Evolutionary conservation across 1,284 basidiomycete genomes (phyloP).

Genomic region (Ceratobasidium papillatum): DNA sequence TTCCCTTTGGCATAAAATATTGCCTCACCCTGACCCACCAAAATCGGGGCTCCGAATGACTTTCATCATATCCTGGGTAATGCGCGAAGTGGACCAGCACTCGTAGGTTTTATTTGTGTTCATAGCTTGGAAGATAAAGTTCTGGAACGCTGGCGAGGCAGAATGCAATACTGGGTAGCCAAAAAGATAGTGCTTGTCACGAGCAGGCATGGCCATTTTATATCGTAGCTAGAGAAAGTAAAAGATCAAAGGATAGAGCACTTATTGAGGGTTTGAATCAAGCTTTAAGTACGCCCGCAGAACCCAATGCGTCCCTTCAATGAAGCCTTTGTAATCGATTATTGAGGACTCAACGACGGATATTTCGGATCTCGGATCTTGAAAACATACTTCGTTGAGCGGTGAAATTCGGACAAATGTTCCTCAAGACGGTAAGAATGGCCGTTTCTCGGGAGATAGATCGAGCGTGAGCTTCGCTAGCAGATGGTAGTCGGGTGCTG

Average conservation of each 20-base stretch:
- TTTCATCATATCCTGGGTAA: constrained; percentile 51
- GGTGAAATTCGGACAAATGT: constrained; percentile 24
- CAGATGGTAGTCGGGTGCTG: neutral
- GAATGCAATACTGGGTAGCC: constrained; percentile 55
- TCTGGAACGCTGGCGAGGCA: constrained; percentile 52
- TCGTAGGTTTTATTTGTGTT: constrained; percentile 48
- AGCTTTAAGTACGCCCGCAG: neutral
- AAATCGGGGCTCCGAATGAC: constrained; percentile 49
- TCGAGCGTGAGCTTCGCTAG: neutral
- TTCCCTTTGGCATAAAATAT: too few species aligned
- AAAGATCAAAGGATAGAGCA: neutral
- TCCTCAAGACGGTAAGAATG: neutral
- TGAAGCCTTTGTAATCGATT: neutral
- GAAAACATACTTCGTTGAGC: neutral
- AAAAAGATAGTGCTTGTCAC: constrained; percentile 39
- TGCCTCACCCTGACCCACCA: constrained; percentile 48
- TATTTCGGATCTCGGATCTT: constrained; percentile 40
- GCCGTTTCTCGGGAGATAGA: neutral
- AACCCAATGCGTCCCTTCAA: neutral
- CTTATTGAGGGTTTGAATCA: neutral
- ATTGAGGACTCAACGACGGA: neutral
- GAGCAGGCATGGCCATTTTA: constrained; percentile 8
- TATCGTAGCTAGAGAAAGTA: neutral
- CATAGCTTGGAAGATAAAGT: constrained; percentile 50
- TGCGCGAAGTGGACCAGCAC: constrained; percentile 52